Evolutionary conservation across 768 basidiomycete genomes (phyloP), one percentile per base, ranked within the genome.

Genomic region (Leccinellum albellum): DNA sequence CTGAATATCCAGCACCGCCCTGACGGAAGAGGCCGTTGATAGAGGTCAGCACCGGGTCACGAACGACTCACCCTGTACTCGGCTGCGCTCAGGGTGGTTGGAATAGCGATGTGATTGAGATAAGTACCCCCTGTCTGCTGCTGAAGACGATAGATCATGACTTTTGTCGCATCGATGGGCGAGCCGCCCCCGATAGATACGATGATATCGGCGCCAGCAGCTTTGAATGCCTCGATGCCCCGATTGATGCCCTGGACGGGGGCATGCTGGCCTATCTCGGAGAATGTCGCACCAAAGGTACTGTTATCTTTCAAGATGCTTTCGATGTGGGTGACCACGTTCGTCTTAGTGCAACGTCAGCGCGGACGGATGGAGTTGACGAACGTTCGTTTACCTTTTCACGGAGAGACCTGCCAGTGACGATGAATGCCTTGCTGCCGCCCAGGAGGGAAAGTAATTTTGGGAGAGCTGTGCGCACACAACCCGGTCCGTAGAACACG

Each of bases 171-270:
- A 67, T 91, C 91, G 56, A 91, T 77, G 13, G 89, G 88, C 1
- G 89, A 91, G 50, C 90, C 91, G 23, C 91, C 90, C 3, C 91
- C 91, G 44, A 91, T 77, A 26, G 87, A 75, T 37, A 93, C 80
- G 61, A 91, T 82, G 21, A 85, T 77, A 66, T 91, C 85, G 57
- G 87, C 87, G 12, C 77, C 77, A 23, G 78, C 71, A 10, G 82
- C 77, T 46, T 76, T 80, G 74, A 87, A 83, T 2, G 73, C 67
- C 58, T 82, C 73, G 54, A 84, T 75, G 28, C 83, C 88, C 14
- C 75, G 76, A 17, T 75, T 71, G 61, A 91, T 87, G 13, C 82
- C 87, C 24, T 82, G 81, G 53, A 90, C 77, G 3, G 89, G 89
- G 0, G 85, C 74, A 64, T 89, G 87, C 67, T 90, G 76, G 7